These are phyloP conservation scores for Carallia brachiata DNA, from an alignment of 345 rosid genomes.

Conservation along the genomic window DNA sequence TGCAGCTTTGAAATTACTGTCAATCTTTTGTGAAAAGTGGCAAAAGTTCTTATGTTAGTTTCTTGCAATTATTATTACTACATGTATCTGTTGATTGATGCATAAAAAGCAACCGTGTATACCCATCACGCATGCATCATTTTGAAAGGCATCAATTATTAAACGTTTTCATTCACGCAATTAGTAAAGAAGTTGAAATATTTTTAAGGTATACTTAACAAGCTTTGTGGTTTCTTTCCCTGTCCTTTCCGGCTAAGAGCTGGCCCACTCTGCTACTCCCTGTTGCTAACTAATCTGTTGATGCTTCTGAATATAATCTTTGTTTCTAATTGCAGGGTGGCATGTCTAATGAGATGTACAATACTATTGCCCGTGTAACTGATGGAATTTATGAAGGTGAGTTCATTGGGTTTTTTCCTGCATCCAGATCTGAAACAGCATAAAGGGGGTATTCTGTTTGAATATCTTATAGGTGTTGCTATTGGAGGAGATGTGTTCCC, in stretches of 20 bases:
- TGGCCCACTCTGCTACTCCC: background rate
- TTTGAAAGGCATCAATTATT: background rate
- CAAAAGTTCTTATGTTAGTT: too few species aligned
- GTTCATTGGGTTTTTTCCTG: background rate
- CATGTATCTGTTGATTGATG: background rate
- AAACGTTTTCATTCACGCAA: background rate
- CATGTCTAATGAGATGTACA: conserved; percentile 97
- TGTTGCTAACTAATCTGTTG: background rate
- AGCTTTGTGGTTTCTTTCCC: background rate
- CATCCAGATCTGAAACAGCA: conserved; percentile 6
- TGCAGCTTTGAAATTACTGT: too few species aligned
- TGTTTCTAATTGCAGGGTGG: conserved; percentile 64
- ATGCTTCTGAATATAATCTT: conserved; percentile 2
- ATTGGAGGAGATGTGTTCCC: conserved; percentile 99
- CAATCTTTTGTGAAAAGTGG: too few species aligned
- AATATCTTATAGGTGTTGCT: conserved; percentile 68
- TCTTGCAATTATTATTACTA: too few species aligned
- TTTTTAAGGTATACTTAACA: conserved; percentile 5
- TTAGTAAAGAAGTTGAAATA: background rate
- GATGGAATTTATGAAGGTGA: conserved; percentile 95
- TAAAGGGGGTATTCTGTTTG: conserved; percentile 18
- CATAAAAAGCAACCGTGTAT: background rate
- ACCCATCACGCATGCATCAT: background rate
- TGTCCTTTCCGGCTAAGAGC: too few species aligned
- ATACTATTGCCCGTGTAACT: conserved; percentile 83